These are phyloP conservation scores for Penicillium pancosmium DNA, from an alignment of 495 filamentous ascomycete species.

Conservation along the genomic window DNA sequence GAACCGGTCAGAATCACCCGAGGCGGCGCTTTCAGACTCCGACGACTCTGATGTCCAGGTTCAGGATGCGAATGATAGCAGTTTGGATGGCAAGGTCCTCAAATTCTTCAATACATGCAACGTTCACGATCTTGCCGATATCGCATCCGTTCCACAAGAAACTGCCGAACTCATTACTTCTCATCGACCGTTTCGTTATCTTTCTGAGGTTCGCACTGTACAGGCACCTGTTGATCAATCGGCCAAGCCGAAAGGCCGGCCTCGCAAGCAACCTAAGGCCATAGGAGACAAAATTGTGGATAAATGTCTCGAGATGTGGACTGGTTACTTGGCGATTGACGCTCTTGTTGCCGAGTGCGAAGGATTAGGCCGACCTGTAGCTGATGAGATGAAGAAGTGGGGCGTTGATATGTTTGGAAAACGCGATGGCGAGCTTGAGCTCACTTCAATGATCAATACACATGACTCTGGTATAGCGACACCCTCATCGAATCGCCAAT, in stretches of 20 bases:
- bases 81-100: conserved; percentile 63
- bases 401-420: conserved; percentile 74
- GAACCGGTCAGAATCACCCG: conserved; percentile 44
- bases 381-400: conserved; percentile 73
- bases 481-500: conserved; percentile 54
- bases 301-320: conserved; percentile 70
- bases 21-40: conserved; percentile 46
- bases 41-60: conserved; percentile 61
- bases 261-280: conserved; percentile 53
- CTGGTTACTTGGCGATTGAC: conserved; percentile 77
- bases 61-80: conserved; percentile 38
- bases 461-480: conserved; percentile 78
- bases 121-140: conserved; percentile 71
- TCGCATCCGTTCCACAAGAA: conserved; percentile 70
- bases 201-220: conserved; percentile 67
- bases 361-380: conserved; percentile 66
- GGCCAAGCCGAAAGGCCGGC: conserved; percentile 46
- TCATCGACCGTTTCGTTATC: conserved; percentile 65
- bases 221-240: conserved; percentile 46
- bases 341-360: conserved; percentile 74
- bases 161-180: conserved; percentile 66
- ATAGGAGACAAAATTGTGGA: conserved; percentile 75
- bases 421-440: conserved; percentile 65
- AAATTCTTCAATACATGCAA: conserved; percentile 83
- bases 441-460: conserved; percentile 58